Percentiles rank a stretch among this genome's conserved stretches.
Conservation (phyloP, 768 basidiomycete species). For the Lactarius indigo region DNA sequence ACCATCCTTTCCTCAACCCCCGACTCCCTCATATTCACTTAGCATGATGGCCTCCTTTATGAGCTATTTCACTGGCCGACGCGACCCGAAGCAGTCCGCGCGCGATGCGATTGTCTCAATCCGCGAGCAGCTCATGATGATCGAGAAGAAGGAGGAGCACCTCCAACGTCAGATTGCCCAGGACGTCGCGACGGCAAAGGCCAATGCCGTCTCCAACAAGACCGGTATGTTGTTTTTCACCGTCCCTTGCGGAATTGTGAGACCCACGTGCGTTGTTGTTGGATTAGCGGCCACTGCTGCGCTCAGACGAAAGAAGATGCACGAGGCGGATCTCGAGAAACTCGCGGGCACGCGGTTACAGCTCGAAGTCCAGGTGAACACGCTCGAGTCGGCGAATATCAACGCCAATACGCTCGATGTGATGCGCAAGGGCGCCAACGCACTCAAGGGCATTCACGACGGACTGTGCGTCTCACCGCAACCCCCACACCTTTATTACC, state of each 20-base stretch:
- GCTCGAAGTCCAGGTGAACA: constrained; percentile 94
- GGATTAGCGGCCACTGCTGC: constrained; percentile 79
- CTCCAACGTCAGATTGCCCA: constrained; percentile 96
- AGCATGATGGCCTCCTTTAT: constrained; percentile 43
- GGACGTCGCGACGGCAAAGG: constrained; percentile 85
- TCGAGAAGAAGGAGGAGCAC: constrained; percentile 99
- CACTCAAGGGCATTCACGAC: constrained; percentile 84
- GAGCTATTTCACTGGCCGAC: constrained; percentile 84
- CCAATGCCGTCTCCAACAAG: constrained; percentile 93
- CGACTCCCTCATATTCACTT: not conserved
- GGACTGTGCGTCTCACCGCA: constrained; percentile 63
- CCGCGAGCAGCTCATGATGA: constrained; percentile 91
- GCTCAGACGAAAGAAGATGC: constrained; percentile 88
- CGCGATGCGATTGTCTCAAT: constrained; percentile 91
- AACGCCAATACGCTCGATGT: constrained; percentile 96
- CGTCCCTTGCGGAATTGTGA: not conserved
- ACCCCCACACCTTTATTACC: too few relatives aligned
- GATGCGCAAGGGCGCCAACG: constrained; percentile 94
- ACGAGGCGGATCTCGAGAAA: constrained; percentile 82
- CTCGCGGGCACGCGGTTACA: constrained; percentile 84
- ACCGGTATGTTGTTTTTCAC: constrained; percentile 55
- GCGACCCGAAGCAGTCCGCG: constrained; percentile 79
- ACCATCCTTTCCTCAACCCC: not conserved
- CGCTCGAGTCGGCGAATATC: constrained; percentile 94
- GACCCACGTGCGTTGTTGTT: constrained; percentile 1